Evolutionary conservation across 768 basidiomycete species (phyloP).

Genomic region (Russula sp.): DNA sequence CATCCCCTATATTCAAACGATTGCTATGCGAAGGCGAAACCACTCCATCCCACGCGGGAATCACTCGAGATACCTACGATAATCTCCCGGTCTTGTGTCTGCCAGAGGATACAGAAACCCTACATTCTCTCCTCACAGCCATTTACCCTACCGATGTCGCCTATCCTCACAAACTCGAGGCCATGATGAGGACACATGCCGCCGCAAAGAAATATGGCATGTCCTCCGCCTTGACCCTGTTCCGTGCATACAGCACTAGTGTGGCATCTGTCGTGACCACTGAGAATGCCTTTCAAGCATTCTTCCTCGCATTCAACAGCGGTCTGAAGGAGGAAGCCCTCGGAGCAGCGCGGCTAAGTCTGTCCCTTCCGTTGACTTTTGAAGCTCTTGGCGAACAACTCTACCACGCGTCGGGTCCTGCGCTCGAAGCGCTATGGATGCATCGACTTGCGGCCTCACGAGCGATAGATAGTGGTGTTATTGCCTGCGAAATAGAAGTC

Average conservation of each 20-base stretch:
- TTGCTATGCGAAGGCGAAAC: background rate
- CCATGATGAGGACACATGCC: conserved; percentile 13
- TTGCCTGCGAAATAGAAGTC: background rate
- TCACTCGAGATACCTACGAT: background rate
- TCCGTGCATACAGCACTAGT: conserved; percentile 1
- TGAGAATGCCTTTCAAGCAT: conserved; percentile 1
- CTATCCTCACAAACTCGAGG: conserved; percentile 16
- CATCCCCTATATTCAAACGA: conserved; percentile 18
- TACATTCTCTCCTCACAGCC: conserved; percentile 20
- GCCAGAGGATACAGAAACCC: conserved; percentile 14
- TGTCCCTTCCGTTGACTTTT: background rate
- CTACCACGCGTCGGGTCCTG: conserved; percentile 9
- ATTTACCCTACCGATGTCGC: conserved; percentile 19
- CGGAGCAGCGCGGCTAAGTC: conserved; percentile 15
- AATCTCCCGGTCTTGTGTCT: conserved; percentile 11
- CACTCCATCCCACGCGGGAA: background rate
- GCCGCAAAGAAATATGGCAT: conserved; percentile 12
- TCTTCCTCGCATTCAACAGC: conserved; percentile 4
- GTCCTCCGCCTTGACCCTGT: conserved; percentile 2
- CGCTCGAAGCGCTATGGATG: conserved; percentile 11
- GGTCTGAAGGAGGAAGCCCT: conserved; percentile 12
- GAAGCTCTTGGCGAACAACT: background rate
- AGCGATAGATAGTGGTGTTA: background rate
- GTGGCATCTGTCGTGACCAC: conserved; percentile 3
- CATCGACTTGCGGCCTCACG: background rate